phyloP scores from a whole-genome alignment of 2,329 filamentous ascomycete species.

The Clonostachys sp. region DNA sequence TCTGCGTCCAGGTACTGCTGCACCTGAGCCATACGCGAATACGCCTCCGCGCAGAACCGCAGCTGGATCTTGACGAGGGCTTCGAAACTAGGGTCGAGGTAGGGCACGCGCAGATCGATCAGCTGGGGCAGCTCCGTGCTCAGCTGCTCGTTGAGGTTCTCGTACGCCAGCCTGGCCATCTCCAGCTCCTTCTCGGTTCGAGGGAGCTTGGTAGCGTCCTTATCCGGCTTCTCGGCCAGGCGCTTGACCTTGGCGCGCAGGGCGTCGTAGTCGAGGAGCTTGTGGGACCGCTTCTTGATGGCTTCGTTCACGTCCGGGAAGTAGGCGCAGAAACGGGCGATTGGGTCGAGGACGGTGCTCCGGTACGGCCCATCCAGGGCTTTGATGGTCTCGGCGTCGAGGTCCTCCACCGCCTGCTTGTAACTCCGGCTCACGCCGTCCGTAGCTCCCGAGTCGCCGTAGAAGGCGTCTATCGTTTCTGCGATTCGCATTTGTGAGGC shows the following conservation, averaged over 20 bases:
- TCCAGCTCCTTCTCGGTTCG: slow-evolving; percentile 95
- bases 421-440: slow-evolving; percentile 96
- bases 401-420: slow-evolving; percentile 96
- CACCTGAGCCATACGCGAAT: slow-evolving; percentile 96
- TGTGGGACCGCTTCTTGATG: slow-evolving; percentile 98
- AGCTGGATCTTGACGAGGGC: slow-evolving; percentile 98
- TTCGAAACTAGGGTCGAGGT: slow-evolving; percentile 95
- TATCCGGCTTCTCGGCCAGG: slow-evolving; percentile 96
- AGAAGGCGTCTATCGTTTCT: slow-evolving; percentile 98
- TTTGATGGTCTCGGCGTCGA: slow-evolving; percentile 98
- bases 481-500: slow-evolving; percentile 99
- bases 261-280: slow-evolving; percentile 96
- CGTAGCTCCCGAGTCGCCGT: slow-evolving; percentile 89
- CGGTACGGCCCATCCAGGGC: slow-evolving; percentile 93
- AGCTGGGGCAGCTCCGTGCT: slow-evolving; percentile 90
- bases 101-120: slow-evolving; percentile 94
- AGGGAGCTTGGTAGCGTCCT: slow-evolving; percentile 94
- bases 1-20: slow-evolving; percentile 97
- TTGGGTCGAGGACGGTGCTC: slow-evolving; percentile 91
- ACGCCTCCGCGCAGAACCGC: slow-evolving; percentile 95
- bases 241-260: slow-evolving; percentile 96
- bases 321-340: slow-evolving; percentile 93
- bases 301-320: slow-evolving; percentile 99
- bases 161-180: slow-evolving; percentile 88
- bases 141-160: slow-evolving; percentile 95